These are phyloP conservation scores for Trichoderma semiorbis DNA, from an alignment of 2,329 filamentous ascomycete species.

Conservation along the genomic window DNA sequence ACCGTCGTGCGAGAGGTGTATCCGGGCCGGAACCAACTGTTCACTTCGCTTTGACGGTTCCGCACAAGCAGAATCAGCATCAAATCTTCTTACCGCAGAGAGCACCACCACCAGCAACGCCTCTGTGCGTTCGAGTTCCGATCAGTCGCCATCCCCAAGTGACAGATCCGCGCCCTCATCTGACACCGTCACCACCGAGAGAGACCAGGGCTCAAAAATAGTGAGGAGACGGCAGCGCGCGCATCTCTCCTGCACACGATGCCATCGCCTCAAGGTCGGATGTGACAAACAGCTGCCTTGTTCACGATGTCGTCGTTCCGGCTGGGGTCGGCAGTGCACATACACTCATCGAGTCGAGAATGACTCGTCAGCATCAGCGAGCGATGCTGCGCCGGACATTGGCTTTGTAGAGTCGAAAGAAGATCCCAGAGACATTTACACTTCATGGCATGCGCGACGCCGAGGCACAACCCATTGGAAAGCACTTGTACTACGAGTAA, in stretches of 20 bases:
- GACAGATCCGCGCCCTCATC: not conserved
- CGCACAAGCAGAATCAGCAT: not conserved
- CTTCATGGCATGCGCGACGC: not conserved
- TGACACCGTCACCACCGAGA: not conserved
- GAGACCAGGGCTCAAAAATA: not conserved
- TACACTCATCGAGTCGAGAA: not conserved
- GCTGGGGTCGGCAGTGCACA: not conserved
- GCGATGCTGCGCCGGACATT: not conserved
- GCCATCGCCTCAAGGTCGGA: constrained; percentile 2
- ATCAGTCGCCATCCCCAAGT: not conserved
- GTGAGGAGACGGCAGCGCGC: not conserved
- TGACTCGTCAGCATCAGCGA: not conserved
- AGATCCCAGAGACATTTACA: not conserved
- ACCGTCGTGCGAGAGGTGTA: not conserved
- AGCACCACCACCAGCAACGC: not conserved
- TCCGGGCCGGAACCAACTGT: not conserved
- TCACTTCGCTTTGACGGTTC: not conserved
- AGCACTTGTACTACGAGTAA: not conserved
- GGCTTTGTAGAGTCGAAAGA: not conserved
- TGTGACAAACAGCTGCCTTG: constrained; percentile 1
- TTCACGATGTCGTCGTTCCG: not conserved
- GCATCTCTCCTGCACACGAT: constrained; percentile 4
- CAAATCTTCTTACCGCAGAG: not conserved
- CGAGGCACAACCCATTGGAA: constrained; percentile 3
- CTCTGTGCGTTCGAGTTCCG: not conserved